Evolutionary conservation across 202 grass and related monocot species (phyloP).

Genomic region (Digitaria exilis): DNA sequence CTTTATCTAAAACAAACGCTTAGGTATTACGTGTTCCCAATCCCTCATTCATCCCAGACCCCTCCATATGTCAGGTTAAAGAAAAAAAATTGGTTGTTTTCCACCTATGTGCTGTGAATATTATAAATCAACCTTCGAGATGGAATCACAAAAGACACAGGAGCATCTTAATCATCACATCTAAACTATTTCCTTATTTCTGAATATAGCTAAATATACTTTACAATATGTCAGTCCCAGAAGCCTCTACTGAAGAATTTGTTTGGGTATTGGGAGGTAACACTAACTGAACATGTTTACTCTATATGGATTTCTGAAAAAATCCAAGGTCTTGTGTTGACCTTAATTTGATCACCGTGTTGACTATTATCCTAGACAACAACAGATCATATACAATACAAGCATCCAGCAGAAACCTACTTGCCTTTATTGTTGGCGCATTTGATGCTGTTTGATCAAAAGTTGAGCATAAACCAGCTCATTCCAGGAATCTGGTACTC

Average conservation of each 20-base stretch:
- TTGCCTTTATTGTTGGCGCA: constrained; percentile 72
- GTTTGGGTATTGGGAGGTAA: constrained; percentile 37
- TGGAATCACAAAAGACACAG: not conserved
- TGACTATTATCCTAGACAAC: constrained; percentile 43
- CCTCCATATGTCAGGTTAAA: not conserved
- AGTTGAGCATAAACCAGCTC: constrained; percentile 85
- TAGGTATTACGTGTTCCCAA: not conserved
- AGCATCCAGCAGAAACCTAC: constrained; percentile 34
- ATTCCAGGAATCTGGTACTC: constrained; percentile 89
- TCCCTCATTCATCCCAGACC: not conserved
- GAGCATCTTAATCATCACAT: not conserved
- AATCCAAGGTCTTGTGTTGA: not conserved
- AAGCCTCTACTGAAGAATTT: constrained; percentile 38
- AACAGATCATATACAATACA: constrained; percentile 51
- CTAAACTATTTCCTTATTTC: constrained; percentile 50
- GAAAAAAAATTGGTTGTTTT: not conserved
- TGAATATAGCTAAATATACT: constrained; percentile 46
- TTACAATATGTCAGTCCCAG: constrained; percentile 47
- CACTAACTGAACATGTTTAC: constrained; percentile 31
- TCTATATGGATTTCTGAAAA: constrained; percentile 30
- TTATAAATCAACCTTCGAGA: not conserved
- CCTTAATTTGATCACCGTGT: constrained; percentile 22
- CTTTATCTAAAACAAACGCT: not conserved
- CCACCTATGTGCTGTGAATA: not conserved
- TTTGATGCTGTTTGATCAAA: constrained; percentile 79